Percentiles rank a stretch among this genome's conserved stretches.
These are phyloP conservation scores for Ceratonia siliqua DNA, from an alignment of 306 rosid species.

Conservation along the genomic window DNA sequence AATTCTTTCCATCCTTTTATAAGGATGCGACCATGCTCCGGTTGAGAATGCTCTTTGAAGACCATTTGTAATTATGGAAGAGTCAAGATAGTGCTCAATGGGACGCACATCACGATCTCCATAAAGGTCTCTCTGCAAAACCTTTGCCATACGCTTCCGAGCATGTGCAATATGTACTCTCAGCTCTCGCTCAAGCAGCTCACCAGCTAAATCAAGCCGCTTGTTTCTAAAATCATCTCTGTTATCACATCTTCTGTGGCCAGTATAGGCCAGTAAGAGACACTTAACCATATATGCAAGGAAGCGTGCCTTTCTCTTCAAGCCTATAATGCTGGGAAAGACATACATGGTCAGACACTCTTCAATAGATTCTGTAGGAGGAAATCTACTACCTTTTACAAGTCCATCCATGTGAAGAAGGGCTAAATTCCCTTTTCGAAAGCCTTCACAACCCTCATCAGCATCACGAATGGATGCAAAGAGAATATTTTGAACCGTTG, in stretches of 20 bases:
- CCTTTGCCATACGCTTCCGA: conserved; percentile 78
- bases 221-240: conserved; percentile 90
- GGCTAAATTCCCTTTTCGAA: conserved; percentile 57
- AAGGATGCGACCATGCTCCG: conserved; percentile 97
- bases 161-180: conserved; percentile 83
- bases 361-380: conserved; percentile 70
- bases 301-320: conserved; percentile 71
- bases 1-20: conserved; percentile 82
- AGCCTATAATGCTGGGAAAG: conserved; percentile 66
- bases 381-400: conserved; percentile 62
- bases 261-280: conserved; percentile 70
- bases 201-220: conserved; percentile 88
- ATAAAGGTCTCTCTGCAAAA: conserved; percentile 85
- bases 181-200: conserved; percentile 86
- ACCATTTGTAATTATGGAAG: conserved; percentile 91
- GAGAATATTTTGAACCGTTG: conserved; percentile 58
- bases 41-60: conserved; percentile 95
- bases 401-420: conserved; percentile 41
- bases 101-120: conserved; percentile 69
- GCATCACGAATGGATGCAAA: conserved; percentile 78
- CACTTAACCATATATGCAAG: conserved; percentile 95
- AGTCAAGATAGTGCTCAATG: conserved; percentile 83
- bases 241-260: conserved; percentile 76
- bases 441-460: conserved; percentile 50
- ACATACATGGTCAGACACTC: conserved; percentile 62